Evolutionary conservation across 306 rosid genomes (phyloP).

Genomic region (Benincasa hispida): DNA sequence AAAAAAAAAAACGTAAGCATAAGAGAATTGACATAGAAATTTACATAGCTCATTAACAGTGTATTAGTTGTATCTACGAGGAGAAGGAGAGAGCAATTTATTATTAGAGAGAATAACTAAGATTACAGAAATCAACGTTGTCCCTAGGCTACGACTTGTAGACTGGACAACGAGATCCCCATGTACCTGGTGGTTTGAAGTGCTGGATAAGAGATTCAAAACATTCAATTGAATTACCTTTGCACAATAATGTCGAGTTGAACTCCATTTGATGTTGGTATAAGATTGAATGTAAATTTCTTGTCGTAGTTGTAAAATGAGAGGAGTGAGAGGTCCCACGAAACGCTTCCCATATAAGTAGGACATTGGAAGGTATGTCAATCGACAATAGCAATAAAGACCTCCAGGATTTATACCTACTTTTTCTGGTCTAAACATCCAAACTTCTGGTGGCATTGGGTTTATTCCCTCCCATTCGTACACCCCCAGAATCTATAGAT

Average conservation of each 20-base stretch:
- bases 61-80: no score
- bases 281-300: constrained; percentile 36
- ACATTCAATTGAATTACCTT: no score
- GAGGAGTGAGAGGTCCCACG: constrained; percentile 33
- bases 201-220: no score
- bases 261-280: constrained; percentile 31
- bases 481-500: constrained; percentile 2
- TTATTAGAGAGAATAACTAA: no score
- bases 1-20: no score
- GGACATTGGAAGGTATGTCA: constrained; percentile 54
- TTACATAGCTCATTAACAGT: no score
- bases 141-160: no score
- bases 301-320: constrained; percentile 25
- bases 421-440: constrained; percentile 7
- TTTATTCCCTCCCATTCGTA: constrained; percentile 10
- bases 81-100: no score
- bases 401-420: constrained; percentile 9
- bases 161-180: no score
- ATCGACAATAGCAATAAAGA: constrained; percentile 37
- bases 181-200: no score
- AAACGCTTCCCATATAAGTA: constrained; percentile 49
- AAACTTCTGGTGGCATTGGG: constrained; percentile 13
- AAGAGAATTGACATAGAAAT: no score
- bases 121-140: no score
- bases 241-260: constrained; percentile 29